phyloP scores from a whole-genome alignment of 768 basidiomycete species.

The Paxillus involutus region DNA sequence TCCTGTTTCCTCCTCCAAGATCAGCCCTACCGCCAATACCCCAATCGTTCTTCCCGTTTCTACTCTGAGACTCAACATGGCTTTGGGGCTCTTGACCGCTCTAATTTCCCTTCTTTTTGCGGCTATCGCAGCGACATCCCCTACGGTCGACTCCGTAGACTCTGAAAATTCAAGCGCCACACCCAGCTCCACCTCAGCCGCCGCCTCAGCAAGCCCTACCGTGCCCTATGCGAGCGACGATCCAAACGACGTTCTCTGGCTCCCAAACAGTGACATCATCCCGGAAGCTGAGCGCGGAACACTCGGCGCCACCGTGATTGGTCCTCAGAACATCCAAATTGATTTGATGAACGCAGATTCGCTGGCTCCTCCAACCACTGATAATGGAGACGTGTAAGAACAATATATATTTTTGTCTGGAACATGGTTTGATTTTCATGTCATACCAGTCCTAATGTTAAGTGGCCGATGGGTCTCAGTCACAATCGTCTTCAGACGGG shows the following conservation, averaged over 20 bases:
- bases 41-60: not conserved
- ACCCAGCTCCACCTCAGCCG: constrained; percentile 15
- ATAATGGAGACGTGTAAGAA: constrained; percentile 48
- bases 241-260: constrained; percentile 45
- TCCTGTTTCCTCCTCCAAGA: not conserved
- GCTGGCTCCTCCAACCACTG: constrained; percentile 59
- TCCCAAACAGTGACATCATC: constrained; percentile 14
- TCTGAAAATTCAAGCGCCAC: not conserved
- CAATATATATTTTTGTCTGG: not conserved
- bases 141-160: not conserved
- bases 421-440: not conserved
- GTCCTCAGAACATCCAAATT: constrained; percentile 53
- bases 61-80: constrained; percentile 2
- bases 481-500: constrained; percentile 55
- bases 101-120: constrained; percentile 5
- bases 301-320: constrained; percentile 48
- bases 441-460: constrained; percentile 39
- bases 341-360: constrained; percentile 57
- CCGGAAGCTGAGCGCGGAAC: constrained; percentile 42
- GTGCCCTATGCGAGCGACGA: constrained; percentile 40
- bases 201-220: constrained; percentile 36
- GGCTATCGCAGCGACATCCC: constrained; percentile 1
- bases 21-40: not conserved
- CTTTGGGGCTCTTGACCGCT: not conserved
- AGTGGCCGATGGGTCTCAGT: constrained; percentile 60